Conservation (phyloP, 108 stramenopile species). For the Skeletonema menzelii region DNA sequence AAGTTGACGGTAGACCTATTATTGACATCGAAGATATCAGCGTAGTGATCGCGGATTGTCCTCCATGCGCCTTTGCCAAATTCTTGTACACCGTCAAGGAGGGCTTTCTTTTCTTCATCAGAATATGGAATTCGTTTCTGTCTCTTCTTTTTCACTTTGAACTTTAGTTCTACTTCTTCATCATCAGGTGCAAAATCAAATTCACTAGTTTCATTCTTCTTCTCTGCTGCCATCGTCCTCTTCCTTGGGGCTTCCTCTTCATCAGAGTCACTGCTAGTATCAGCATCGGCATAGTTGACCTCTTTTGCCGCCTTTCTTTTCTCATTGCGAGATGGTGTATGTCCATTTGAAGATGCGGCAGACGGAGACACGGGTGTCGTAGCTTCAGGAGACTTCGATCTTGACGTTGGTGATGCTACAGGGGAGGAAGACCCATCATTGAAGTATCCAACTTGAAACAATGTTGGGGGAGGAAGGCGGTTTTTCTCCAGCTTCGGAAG, state of each 20-base stretch:
- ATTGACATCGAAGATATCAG: conserved; percentile 31
- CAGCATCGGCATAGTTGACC: neutral
- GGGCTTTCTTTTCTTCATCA: conserved; percentile 50
- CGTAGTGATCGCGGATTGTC: conserved; percentile 43
- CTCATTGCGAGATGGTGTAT: neutral
- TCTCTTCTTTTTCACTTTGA: neutral
- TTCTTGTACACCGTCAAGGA: conserved; percentile 49
- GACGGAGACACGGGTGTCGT: neutral
- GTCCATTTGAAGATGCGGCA: neutral
- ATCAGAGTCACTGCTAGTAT: neutral
- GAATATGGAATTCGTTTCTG: conserved; percentile 41
- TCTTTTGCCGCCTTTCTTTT: neutral
- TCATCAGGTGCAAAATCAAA: neutral
- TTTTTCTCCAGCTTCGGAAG: neutral
- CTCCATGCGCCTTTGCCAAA: conserved; percentile 59
- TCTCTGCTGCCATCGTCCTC: neutral
- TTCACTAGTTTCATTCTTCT: neutral
- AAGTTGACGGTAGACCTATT: conserved; percentile 60
- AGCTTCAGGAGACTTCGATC: neutral
- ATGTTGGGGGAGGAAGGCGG: conserved; percentile 3
- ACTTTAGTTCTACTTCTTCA: neutral
- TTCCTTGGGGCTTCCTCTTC: neutral
- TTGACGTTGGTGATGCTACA: neutral
- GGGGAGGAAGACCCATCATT: neutral
- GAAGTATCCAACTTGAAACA: conserved; percentile 16